phyloP scores from a whole-genome alignment of 257 asterid species.

The Coffea eugenioides region DNA sequence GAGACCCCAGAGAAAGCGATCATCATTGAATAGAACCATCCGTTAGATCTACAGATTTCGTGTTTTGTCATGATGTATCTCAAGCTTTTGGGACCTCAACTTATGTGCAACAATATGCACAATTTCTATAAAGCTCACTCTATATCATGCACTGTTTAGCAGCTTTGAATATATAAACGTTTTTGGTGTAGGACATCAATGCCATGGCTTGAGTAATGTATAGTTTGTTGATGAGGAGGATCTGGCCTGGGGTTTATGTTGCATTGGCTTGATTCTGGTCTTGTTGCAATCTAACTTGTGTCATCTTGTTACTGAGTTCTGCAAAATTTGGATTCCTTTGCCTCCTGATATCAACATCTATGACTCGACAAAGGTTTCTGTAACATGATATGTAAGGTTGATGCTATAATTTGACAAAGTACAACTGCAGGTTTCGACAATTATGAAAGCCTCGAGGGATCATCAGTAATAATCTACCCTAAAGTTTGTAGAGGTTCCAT shows the following conservation, averaged over 20 bases:
- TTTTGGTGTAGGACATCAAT: neutral
- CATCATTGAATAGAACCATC: neutral
- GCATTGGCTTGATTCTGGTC: neutral
- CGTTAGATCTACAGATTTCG: too few relatives aligned
- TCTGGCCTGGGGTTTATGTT: neutral
- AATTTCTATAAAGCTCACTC: neutral
- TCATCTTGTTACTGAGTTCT: neutral
- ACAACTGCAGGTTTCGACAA: neutral
- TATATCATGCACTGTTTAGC: neutral
- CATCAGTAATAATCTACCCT: too few relatives aligned
- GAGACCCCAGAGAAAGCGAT: slow-evolving; percentile 12
- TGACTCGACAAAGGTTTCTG: too few relatives aligned
- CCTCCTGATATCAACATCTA: neutral
- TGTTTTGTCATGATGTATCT: neutral
- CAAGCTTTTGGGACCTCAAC: neutral
- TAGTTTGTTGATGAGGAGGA: too few relatives aligned
- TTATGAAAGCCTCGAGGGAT: neutral
- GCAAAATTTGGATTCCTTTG: neutral
- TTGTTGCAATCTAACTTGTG: neutral
- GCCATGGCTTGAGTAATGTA: neutral
- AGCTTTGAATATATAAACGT: neutral
- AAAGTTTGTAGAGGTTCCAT: too few relatives aligned
- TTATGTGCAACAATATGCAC: neutral
- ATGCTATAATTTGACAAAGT: neutral
- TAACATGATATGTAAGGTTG: neutral